Base-by-base conservation (phyloP, 768 basidiomycete species). In the Pleurotus tuoliensis region DNA sequence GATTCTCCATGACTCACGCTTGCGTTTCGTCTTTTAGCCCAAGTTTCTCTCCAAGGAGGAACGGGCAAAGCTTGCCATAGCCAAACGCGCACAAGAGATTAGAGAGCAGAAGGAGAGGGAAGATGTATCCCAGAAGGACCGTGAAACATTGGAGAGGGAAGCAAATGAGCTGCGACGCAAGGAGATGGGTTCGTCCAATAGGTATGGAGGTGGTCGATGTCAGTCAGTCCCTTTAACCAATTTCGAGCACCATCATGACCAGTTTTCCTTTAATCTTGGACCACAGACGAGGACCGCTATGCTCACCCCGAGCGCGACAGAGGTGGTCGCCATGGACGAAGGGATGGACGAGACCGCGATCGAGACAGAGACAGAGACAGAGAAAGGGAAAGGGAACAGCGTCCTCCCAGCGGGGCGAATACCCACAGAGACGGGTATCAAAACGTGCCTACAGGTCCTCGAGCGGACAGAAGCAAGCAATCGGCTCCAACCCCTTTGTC, bases 31-130 rank as follows among this genome's bases (percentile, higher is more conserved):
- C 11, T 48, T 56, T 34, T 71, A 98, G 94, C 96, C 96, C 37
- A 96, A 86, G 71, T 98, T 98, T 76, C 77, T 98, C 12, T 84
- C 91, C 2, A 98, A 92, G 72, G 92, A 94, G 61, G 91, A 97
- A 65, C 84, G 96, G 48, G 92, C 92, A 15, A 84, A 84, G 65
- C 73, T 97, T 37, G 96, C 96, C 3, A 90, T 98, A 58, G 86
- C 87, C 13, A 90, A 92, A 63, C 87, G 96, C 12, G 82, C 86
- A 16, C 82, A 88, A 57, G 95, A 98, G 67, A 88, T 98, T 40
- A 80, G 75, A 50, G 84, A 84, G 44, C 82, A 92, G 65, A 85
- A 79, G 58, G 84, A 82, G 55, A 80, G 76, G 48, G 86, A 88
- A 16, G 88, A 92, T 46, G 73, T 72, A 5, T 58, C 83, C 4